Evolutionary conservation across 352 stramenopile genomes (phyloP).

Genomic region (Phytophthora quininea): DNA sequence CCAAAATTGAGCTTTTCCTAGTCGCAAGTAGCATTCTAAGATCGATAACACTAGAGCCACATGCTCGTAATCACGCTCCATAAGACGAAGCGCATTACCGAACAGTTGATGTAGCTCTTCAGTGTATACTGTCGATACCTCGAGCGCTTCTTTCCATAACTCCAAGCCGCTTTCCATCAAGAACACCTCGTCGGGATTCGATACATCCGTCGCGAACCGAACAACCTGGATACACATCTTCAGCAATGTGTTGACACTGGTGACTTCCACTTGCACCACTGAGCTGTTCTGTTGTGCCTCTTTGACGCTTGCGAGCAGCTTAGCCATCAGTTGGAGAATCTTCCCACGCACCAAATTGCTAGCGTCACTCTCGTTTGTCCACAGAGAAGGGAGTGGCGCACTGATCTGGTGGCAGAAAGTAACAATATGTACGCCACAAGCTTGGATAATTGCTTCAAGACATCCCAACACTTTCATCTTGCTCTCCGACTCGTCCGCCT

Average conservation of each 20-base stretch:
- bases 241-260: slow-evolving; percentile 50
- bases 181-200: slow-evolving; percentile 85
- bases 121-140: slow-evolving; percentile 57
- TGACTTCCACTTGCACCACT: slow-evolving; percentile 13
- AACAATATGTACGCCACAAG: slow-evolving; percentile 56
- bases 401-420: slow-evolving; percentile 70
- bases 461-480: slow-evolving; percentile 83
- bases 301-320: slow-evolving; percentile 66
- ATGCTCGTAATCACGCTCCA: slow-evolving; percentile 85
- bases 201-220: slow-evolving; percentile 72
- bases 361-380: slow-evolving; percentile 69
- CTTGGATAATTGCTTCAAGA: slow-evolving; percentile 74
- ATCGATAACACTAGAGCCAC: slow-evolving; percentile 62
- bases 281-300: slow-evolving; percentile 32
- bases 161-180: slow-evolving; percentile 85
- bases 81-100: slow-evolving; percentile 58
- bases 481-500: slow-evolving; percentile 67
- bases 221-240: slow-evolving; percentile 78
- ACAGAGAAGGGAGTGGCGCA: slow-evolving; percentile 70
- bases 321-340: slow-evolving; percentile 78
- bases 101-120: slow-evolving; percentile 77
- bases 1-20: slow-evolving; percentile 72
- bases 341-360: slow-evolving; percentile 84
- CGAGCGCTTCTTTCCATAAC: slow-evolving; percentile 68
- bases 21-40: slow-evolving; percentile 65